A percentile compares a stretch with the other conserved stretches of the same genome.
Conservation (phyloP, 1,284 basidiomycete species). For the Leccinum griseonigrum region DNA sequence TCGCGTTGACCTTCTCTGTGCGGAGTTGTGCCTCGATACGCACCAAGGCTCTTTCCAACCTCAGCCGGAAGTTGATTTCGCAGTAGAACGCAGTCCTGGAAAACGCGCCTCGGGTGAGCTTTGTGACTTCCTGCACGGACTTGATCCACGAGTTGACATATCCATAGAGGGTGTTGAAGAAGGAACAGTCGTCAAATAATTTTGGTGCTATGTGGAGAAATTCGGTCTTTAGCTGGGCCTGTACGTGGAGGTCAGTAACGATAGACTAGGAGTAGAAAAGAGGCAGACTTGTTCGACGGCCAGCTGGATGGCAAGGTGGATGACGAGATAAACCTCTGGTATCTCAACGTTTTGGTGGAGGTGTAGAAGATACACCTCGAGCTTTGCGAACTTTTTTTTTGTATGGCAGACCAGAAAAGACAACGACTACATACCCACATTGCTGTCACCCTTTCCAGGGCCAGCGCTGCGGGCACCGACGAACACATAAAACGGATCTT, state of each 20-base stretch:
- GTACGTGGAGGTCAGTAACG: constrained; percentile 12
- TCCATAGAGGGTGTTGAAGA: constrained; percentile 90
- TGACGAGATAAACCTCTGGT: not conserved
- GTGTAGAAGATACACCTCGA: not conserved
- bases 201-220: constrained; percentile 76
- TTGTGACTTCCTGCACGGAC: constrained; percentile 4
- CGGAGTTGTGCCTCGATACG: constrained; percentile 90
- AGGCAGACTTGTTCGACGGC: constrained; percentile 39
- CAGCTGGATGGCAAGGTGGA: not conserved
- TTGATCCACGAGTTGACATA: constrained; percentile 99
- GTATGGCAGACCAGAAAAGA: not conserved
- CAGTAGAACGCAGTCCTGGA: constrained; percentile 91
- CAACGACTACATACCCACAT: constrained; percentile 65
- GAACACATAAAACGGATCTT: constrained; percentile 95
- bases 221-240: constrained; percentile 67
- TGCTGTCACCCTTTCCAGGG: constrained; percentile 76
- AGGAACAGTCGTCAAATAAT: constrained; percentile 81
- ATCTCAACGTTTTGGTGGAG: not conserved
- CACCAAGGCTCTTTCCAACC: constrained; percentile 82
- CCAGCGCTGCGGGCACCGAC: constrained; percentile 73
- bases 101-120: constrained; percentile 46
- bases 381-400: not conserved
- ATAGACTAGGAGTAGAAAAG: constrained; percentile 11
- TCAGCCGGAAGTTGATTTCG: constrained; percentile 63
- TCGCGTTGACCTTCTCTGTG: constrained; percentile 91